Evolutionary conservation across 208 protist species (phyloP).

Genomic region (Leishmania guyanensis): DNA sequence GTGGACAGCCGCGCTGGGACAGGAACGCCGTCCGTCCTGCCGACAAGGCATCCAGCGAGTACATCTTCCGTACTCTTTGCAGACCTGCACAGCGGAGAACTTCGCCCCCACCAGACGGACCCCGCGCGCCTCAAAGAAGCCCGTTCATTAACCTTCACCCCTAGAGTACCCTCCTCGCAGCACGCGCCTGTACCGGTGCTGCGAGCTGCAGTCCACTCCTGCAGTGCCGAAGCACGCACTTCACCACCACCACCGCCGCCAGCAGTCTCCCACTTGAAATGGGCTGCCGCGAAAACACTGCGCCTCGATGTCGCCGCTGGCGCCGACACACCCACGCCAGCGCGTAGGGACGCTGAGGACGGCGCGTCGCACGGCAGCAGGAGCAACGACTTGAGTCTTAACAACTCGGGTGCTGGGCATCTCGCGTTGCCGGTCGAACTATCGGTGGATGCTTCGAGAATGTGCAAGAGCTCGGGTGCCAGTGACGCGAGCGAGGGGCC

Average conservation of each 20-base stretch:
- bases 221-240: not conserved
- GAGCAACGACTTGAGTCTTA: slow-evolving; percentile 13
- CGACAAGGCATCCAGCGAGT: not conserved
- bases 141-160: too few relatives aligned
- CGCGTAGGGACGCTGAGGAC: slow-evolving; percentile 3
- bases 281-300: not conserved
- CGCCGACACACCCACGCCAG: not conserved
- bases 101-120: not conserved
- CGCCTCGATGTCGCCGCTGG: not conserved
- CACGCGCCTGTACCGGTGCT: not conserved
- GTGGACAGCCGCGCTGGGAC: not conserved
- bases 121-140: not conserved
- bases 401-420: not conserved
- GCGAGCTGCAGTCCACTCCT: not conserved
- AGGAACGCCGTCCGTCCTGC: not conserved
- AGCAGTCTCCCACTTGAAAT: too few relatives aligned
- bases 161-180: too few relatives aligned
- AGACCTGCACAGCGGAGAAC: not conserved
- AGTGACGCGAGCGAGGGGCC: not conserved
- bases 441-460: not conserved
- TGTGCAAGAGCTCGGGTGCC: not conserved
- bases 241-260: not conserved
- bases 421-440: not conserved
- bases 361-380: slow-evolving; percentile 3
- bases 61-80: not conserved